Conservation (phyloP, 805 yeast species). For the Monosporozyma unispora region DNA sequence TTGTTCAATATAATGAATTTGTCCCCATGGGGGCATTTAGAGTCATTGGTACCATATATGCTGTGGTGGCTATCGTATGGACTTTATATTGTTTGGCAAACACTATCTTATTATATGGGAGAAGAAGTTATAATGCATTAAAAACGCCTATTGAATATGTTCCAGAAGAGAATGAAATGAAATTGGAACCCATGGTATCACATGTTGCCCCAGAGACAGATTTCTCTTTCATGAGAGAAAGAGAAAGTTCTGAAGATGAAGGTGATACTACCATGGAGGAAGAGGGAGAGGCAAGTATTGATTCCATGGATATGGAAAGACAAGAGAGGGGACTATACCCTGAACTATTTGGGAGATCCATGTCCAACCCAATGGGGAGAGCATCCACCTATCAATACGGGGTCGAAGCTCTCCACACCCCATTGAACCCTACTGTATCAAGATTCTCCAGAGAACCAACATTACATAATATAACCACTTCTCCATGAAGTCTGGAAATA, state of each 20-base stretch:
- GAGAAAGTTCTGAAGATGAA: background rate
- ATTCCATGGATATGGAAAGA: background rate
- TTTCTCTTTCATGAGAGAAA: constrained; percentile 1
- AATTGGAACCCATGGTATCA: background rate
- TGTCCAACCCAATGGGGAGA: background rate
- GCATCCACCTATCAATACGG: background rate
- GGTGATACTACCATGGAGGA: background rate
- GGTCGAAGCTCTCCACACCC: background rate
- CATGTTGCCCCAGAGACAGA: background rate
- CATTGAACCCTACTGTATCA: background rate
- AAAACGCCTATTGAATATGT: background rate
- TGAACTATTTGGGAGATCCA: background rate
- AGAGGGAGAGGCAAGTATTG: background rate
- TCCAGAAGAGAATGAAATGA: background rate
- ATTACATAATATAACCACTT: background rate
- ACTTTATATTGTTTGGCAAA: constrained; percentile 34
- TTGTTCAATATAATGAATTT: constrained; percentile 32
- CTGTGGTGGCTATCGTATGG: constrained; percentile 41
- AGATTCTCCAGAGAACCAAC: background rate
- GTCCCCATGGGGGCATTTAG: constrained; percentile 44
- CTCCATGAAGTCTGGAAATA: too few species aligned
- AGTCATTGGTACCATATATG: constrained; percentile 55
- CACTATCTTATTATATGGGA: constrained; percentile 3
- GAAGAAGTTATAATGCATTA: background rate
- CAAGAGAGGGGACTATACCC: background rate